Base-by-base conservation (phyloP, 768 basidiomycete species). In the Cystofilobasidium ferigula region DNA sequence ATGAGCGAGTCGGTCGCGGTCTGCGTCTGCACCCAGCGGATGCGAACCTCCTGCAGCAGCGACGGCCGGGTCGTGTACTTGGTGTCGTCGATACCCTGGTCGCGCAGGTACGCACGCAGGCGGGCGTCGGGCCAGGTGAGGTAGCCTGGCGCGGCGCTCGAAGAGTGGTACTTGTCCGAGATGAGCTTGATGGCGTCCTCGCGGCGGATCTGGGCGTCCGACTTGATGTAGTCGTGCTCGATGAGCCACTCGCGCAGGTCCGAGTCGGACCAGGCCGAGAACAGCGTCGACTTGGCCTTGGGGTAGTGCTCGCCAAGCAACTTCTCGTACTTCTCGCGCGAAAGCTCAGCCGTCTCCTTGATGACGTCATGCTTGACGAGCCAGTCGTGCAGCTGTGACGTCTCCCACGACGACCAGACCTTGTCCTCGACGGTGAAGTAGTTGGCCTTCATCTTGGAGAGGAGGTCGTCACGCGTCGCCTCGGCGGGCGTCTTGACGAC, bases 41-140 rank as follows among this genome's bases (percentile, higher is more conserved):
- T 76, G 71, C 78, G 74, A 45, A 76, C 73, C 67, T 79, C 76
- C 67, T 78, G 75, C 35, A 98, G 80, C 24, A 95, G 82, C n/a
- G 85, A 85, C 0, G 88, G 83, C 40, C 91, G 83, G 57, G 73
- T 70, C 13, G 78, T 70, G 47, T 88, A 79, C 57, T 79, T 78
- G n/a, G 80, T 80, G 71, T 93, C 89, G 69, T 81, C 78, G 34
- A 94, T 72, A 57, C 86, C 87, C 69, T 83, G 82, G 72, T 87
- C 83, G 51, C 90, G 48, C 24, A 97, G 81, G 76, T 88, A 95
- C 1, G 87, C 90, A 54, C 92, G 85, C 32, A 98, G 83, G 36
- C 93, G 82, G 3, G 92, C 88, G 72, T 97, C 93, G 16, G 89
- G 88, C 94, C 94, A 98, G 13, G 82, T 81, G 58, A 93, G 79